phyloP scores from a whole-genome alignment of 495 filamentous ascomycete species.

The Daldinia bambusicola region DNA sequence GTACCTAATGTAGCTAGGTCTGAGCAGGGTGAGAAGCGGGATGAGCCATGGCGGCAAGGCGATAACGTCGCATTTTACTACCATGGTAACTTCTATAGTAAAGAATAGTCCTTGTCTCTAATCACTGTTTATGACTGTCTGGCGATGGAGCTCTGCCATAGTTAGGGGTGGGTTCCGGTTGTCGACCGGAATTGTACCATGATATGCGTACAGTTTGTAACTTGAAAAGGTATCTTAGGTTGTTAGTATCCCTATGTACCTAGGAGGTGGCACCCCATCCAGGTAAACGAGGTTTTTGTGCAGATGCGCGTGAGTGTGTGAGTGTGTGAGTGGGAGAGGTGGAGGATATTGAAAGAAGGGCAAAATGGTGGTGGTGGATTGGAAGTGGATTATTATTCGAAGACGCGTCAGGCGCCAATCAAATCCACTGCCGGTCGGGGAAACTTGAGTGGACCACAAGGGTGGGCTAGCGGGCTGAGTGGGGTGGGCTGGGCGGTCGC shows the following conservation, averaged over 20 bases:
- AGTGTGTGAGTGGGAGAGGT: constrained; percentile 5
- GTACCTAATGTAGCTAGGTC: constrained; percentile 5
- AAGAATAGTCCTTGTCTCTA: constrained; percentile 33
- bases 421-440: constrained; percentile 28
- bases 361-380: neutral
- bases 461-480: no score
- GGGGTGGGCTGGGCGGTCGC: no score
- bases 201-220: neutral
- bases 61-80: constrained; percentile 37
- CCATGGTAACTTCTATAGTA: constrained; percentile 21
- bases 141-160: constrained; percentile 33
- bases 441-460: neutral
- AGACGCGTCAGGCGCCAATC: constrained; percentile 46
- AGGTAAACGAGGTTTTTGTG: constrained; percentile 9
- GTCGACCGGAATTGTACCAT: neutral
- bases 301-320: constrained; percentile 9
- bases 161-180: constrained; percentile 20
- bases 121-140: constrained; percentile 38
- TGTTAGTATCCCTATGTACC: constrained; percentile 5
- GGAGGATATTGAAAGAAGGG: neutral
- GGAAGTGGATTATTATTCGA: constrained; percentile 27
- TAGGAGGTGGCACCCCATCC: neutral
- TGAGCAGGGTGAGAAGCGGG: constrained; percentile 24
- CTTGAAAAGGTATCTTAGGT: neutral
- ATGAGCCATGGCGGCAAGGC: constrained; percentile 35